Evolutionary conservation across 768 basidiomycete genomes (phyloP), one percentile per base, ranked within the genome.

Genomic region (Hygrocybe coccinea): DNA sequence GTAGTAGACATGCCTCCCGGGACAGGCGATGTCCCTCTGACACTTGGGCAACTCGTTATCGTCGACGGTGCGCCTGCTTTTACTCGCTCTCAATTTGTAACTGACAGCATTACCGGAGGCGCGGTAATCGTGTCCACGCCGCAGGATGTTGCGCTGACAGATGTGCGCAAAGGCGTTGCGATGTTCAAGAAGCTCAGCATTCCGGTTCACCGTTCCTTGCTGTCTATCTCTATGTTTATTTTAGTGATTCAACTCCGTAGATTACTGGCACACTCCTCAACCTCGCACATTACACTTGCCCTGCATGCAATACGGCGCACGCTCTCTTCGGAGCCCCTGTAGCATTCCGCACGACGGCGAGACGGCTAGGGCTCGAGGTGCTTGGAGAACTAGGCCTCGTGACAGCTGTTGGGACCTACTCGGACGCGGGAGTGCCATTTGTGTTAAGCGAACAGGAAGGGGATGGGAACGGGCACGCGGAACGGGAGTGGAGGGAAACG

Each of bases 1-100:
- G 89, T 97, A 6, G 74, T 97, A 22, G 95, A 99, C 67, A 92
- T 97, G 86, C 95, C 95, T 2, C 95, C 95, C 0, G 95, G 95
- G 0, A 99, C 95, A 0, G 95, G 95, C 0, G 95, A 99, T 66
- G 93, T 99, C 0, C 91, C 91, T 7, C 78, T 99, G 46, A 94
- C 91, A 6, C 74, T 99, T 0, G 93, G 89, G 1, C 94, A 97
- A 64, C 78, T 95, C 19, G 90, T 94, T 0, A 68, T 77, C 12
- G 87, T 94, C 1, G 83, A 95, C 60, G 92, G 93, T 91, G 48
- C n/a, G 7, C 10, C 19, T 34, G 25, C 39, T 4, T n/a, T n/a
- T n/a, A n/a, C 52, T 8, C 37, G 11, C 36, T 55, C 52, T 15
- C 34, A 21, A 8, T 51, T 8, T 22, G 49, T 29, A 39, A 19